Conservation (phyloP, 495 filamentous ascomycete genomes). For the Xeromyces bisporus region DNA sequence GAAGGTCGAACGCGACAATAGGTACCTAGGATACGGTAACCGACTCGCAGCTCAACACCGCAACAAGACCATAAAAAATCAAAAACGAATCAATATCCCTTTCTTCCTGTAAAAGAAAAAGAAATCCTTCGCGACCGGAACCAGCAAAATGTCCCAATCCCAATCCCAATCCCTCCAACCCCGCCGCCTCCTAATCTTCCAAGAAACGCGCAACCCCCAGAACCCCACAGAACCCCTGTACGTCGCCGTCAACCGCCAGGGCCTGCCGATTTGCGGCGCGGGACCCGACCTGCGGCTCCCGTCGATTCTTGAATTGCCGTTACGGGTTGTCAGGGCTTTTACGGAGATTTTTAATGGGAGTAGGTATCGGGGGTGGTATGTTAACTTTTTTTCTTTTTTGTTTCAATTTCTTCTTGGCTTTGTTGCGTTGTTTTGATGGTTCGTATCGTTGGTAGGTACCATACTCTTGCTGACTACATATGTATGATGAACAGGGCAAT, state of each 20-base stretch:
- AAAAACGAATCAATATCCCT: conserved; percentile 11
- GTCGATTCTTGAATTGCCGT: conserved; percentile 23
- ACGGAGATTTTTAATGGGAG: conserved; percentile 30
- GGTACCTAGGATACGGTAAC: too few relatives aligned
- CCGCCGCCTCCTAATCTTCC: conserved; percentile 23
- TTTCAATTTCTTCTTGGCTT: conserved; percentile 4
- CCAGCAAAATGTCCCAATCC: not conserved
- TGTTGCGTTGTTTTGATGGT: too few relatives aligned
- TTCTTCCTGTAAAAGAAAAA: conserved; percentile 1
- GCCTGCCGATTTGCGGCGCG: conserved; percentile 22
- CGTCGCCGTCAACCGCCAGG: conserved; percentile 26
- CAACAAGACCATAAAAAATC: too few relatives aligned
- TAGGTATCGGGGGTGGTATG: conserved; percentile 31
- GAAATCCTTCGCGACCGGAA: not conserved
- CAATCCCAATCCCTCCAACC: conserved; percentile 1
- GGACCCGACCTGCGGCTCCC: conserved; percentile 23
- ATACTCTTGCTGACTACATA: conserved; percentile 2
- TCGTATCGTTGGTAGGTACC: too few relatives aligned
- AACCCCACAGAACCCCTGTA: conserved; percentile 18
- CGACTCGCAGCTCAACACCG: too few relatives aligned
- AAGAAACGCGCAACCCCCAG: conserved; percentile 18
- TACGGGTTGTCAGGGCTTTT: conserved; percentile 22
- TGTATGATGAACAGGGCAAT: conserved; percentile 24
- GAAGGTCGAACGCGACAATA: too few relatives aligned
- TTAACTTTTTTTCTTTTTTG: conserved; percentile 5